Base-by-base conservation (phyloP, 1,284 basidiomycete genomes). In the Earliella scabrosa region DNA sequence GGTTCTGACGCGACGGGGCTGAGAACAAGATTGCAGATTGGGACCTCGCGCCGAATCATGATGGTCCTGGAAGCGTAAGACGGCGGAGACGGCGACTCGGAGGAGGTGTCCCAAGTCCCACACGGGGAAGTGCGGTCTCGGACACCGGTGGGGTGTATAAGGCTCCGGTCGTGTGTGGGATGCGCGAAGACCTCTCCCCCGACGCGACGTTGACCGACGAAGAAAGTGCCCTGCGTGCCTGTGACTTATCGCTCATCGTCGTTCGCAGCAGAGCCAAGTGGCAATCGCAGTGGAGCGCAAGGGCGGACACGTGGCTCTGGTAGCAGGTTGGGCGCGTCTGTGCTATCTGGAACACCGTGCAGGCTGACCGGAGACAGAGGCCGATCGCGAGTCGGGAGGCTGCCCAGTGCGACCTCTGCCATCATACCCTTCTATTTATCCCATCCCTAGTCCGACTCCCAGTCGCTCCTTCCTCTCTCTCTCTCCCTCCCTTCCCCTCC, bases 391-490 rank as follows among this genome's bases (percentile, higher is more conserved):
- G 52, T 53, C 52, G 46, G 45, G 52, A 53, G 57, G 50, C 54
- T 46, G 49, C 27, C 45, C 36, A 35, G 20, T 53, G 24, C 36
- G 29, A 24, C n/a, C 35, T 58, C 58, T 58, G 57, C 59, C 63
- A 63, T 61, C 59, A 20, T 44, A 54, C 29, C 47, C 35, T 34
- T 56, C 56, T 50, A 58, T 61, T 56, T 60, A 52, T 58, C 60
- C 54, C 41, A 34, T 57, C 58, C 44, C 48, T 52, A 44, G 49
- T 27, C 52, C 56, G n/a, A n/a, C n/a, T n/a, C n/a, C 21, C 52
- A 45, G 46, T 48, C 44, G 34, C 24, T 47, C 38, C 49, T 45
- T 52, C 50, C 50, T 53, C 45, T 51, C 54, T 50, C 54, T 53
- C 52, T 48, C 50, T 50, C 61, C 45, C 35, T 56, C 45, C 50